Conservation (phyloP, 768 basidiomycete species). For the Glaciozyma martinii region DNA sequence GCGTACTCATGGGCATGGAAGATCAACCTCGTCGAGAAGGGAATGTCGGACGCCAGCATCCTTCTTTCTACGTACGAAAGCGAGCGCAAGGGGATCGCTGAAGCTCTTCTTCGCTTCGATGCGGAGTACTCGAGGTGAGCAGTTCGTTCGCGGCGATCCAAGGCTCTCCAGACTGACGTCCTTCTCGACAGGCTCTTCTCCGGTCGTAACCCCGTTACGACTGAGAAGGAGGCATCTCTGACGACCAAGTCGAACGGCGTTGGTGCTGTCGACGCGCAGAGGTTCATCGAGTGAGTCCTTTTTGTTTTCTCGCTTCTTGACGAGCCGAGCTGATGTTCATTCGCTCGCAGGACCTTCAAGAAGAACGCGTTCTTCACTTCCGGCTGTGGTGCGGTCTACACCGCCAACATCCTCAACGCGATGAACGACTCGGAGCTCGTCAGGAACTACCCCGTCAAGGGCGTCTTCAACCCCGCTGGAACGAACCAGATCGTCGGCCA, state of each 20-base stretch:
- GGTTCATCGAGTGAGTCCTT: slow-evolving; percentile 31
- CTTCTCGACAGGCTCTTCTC: too few species aligned
- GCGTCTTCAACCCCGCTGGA: slow-evolving; percentile 34
- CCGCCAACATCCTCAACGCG: slow-evolving; percentile 32
- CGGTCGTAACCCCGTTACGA: slow-evolving; percentile 22
- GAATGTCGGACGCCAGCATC: slow-evolving; percentile 28
- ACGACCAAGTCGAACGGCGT: slow-evolving; percentile 21
- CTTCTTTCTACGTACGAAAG: slow-evolving; percentile 34
- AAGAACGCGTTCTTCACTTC: slow-evolving; percentile 37
- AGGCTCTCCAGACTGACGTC: too few species aligned
- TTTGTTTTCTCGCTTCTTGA: not conserved
- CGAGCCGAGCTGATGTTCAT: not conserved
- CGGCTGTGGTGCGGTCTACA: slow-evolving; percentile 34
- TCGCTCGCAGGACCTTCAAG: slow-evolving; percentile 29
- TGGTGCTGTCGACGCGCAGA: slow-evolving; percentile 34
- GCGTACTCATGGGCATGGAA: slow-evolving; percentile 35
- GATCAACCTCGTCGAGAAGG: slow-evolving; percentile 37
- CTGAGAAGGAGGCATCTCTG: slow-evolving; percentile 10
- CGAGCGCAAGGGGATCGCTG: slow-evolving; percentile 33
- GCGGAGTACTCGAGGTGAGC: slow-evolving; percentile 28
- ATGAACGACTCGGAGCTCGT: slow-evolving; percentile 31
- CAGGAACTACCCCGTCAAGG: slow-evolving; percentile 29
- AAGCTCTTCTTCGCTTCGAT: slow-evolving; percentile 35
- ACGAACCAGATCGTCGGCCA: slow-evolving; percentile 28
- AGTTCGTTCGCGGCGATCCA: too few species aligned